phyloP scores from a whole-genome alignment of 2,329 filamentous ascomycete genomes.

The Magnaporthiopsis incrustans region DNA sequence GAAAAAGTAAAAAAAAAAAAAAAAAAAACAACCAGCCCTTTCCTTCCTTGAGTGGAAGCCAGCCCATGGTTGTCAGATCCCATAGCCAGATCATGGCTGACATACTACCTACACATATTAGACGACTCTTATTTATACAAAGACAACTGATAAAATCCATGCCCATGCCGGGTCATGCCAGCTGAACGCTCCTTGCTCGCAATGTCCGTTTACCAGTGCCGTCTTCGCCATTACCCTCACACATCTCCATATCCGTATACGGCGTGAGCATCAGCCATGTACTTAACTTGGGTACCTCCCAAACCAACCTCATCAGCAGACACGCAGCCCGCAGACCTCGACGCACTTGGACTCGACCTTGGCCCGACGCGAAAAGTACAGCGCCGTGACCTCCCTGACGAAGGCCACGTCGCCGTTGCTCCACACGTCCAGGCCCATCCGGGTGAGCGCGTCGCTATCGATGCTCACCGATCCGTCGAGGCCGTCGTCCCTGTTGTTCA shows the following conservation, averaged over 20 bases:
- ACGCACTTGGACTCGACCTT: conserved; percentile 61
- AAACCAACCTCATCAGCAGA: conserved; percentile 44
- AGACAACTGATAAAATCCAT: background rate
- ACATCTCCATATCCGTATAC: no score
- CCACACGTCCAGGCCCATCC: conserved; percentile 74
- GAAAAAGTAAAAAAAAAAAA: no score
- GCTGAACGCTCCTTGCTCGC: background rate
- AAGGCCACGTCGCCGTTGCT: conserved; percentile 63
- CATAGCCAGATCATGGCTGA: background rate
- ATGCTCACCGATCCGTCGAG: conserved; percentile 41
- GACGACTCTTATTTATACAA: background rate
- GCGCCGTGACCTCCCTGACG: conserved; percentile 49
- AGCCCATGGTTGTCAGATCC: background rate
- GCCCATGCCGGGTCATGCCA: background rate
- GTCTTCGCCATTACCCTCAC: no score
- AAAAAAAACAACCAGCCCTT: background rate
- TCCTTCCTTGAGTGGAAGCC: background rate
- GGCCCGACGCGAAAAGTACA: conserved; percentile 59
- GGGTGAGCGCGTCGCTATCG: conserved; percentile 55
- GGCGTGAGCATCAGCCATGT: no score
- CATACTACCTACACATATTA: background rate
- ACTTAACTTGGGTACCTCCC: no score
- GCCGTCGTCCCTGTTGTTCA: conserved; percentile 14
- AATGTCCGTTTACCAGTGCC: no score
- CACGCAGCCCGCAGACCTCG: conserved; percentile 64